Conservation (phyloP, 805 yeast genomes). For the Kazachstania martiniae region DNA sequence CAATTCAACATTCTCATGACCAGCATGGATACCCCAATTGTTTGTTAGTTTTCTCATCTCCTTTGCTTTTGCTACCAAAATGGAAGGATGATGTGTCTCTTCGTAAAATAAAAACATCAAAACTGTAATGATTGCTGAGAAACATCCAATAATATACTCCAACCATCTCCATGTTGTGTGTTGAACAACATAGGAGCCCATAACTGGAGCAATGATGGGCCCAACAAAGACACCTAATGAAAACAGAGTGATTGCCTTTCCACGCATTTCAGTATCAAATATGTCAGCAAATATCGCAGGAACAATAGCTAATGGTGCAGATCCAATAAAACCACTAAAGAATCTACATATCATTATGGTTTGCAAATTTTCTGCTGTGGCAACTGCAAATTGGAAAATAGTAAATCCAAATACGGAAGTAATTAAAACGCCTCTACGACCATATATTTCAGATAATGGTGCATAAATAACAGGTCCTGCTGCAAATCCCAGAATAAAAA, state of each 20-base stretch:
- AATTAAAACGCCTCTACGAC: slow-evolving; percentile 53
- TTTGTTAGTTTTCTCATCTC: slow-evolving; percentile 55
- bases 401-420: slow-evolving; percentile 46
- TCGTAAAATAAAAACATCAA: slow-evolving; percentile 33
- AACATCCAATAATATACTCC: slow-evolving; percentile 43
- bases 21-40: slow-evolving; percentile 75
- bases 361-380: slow-evolving; percentile 69
- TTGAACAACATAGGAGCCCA: slow-evolving; percentile 40
- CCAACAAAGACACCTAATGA: slow-evolving; percentile 66
- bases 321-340: slow-evolving; percentile 72
- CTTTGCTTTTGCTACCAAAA: slow-evolving; percentile 41
- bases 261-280: slow-evolving; percentile 55
- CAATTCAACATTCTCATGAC: slow-evolving; percentile 55
- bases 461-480: slow-evolving; percentile 89
- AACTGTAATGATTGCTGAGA: slow-evolving; percentile 27
- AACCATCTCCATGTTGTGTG: slow-evolving; percentile 38
- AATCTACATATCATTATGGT: slow-evolving; percentile 69
- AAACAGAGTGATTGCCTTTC: slow-evolving; percentile 63
- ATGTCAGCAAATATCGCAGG: slow-evolving; percentile 84
- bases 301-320: slow-evolving; percentile 75
- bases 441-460: slow-evolving; percentile 70
- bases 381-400: slow-evolving; percentile 60
- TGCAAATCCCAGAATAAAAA: slow-evolving; percentile 89
- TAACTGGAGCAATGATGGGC: slow-evolving; percentile 75
- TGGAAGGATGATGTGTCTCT: slow-evolving; percentile 37